A percentile compares a stretch with the other conserved stretches of the same genome.
Conservation (phyloP, 2,329 filamentous ascomycete species). For the Xylariaceae sp. region DNA sequence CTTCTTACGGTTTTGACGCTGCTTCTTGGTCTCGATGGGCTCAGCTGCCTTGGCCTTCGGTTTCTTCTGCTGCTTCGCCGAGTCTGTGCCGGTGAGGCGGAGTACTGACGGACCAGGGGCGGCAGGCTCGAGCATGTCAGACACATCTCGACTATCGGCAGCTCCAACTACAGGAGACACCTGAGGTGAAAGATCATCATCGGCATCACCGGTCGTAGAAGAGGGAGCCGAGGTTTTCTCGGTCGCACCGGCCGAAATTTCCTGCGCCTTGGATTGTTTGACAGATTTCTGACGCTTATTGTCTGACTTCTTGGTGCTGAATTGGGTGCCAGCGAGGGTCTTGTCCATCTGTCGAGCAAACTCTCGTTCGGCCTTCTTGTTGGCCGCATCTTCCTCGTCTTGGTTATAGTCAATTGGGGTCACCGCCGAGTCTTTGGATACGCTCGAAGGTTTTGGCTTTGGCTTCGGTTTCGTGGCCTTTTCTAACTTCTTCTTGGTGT, state of each 20-base stretch:
- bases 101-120: slow-evolving; percentile 67
- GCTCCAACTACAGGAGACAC: slow-evolving; percentile 59
- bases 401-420: slow-evolving; percentile 30
- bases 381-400: slow-evolving; percentile 53
- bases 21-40: slow-evolving; percentile 83
- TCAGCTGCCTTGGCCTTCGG: slow-evolving; percentile 61
- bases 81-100: slow-evolving; percentile 65
- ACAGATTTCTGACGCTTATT: slow-evolving; percentile 66
- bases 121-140: slow-evolving; percentile 84
- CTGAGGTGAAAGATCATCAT: slow-evolving; percentile 72
- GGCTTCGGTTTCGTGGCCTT: slow-evolving; percentile 29
- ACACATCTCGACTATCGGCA: slow-evolving; percentile 65
- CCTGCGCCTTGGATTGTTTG: slow-evolving; percentile 62
- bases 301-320: slow-evolving; percentile 46
- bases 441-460: slow-evolving; percentile 27
- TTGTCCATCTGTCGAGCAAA: slow-evolving; percentile 72
- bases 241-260: slow-evolving; percentile 39
- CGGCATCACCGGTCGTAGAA: slow-evolving; percentile 71
- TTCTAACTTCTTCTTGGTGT: slow-evolving; percentile 36
- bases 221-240: slow-evolving; percentile 56
- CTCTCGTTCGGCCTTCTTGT: slow-evolving; percentile 55
- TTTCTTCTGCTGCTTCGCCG: slow-evolving; percentile 61
- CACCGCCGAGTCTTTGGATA: slow-evolving; percentile 24
- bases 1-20: slow-evolving; percentile 89
- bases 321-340: slow-evolving; percentile 65